Conservation (phyloP, 2,329 filamentous ascomycete genomes). For the Aspergillus brunneoviolaceus region DNA sequence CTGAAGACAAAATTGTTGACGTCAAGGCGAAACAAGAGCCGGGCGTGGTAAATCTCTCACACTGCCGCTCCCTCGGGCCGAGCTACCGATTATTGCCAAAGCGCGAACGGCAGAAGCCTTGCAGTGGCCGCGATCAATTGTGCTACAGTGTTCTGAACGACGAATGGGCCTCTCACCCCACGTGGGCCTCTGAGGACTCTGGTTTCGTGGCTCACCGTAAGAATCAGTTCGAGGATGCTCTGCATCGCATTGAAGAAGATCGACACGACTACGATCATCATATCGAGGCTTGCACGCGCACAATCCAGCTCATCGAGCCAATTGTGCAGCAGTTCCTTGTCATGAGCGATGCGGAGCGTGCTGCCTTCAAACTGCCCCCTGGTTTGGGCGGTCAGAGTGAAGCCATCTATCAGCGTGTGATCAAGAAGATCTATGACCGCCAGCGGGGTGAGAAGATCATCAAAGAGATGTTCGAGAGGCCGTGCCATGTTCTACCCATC, state of each 20-base stretch:
- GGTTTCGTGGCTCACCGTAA: slow-evolving; percentile 97
- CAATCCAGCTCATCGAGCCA: slow-evolving; percentile 92
- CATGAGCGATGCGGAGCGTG: slow-evolving; percentile 70
- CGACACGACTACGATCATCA: slow-evolving; percentile 98
- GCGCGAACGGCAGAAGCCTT: slow-evolving; percentile 84
- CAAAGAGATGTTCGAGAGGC: slow-evolving; percentile 78
- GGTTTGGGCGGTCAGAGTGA: slow-evolving; percentile 90
- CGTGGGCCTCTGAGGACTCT: slow-evolving; percentile 97
- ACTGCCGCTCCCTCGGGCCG: slow-evolving; percentile 91
- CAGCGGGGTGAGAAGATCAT: slow-evolving; percentile 84
- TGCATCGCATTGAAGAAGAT: slow-evolving; percentile 96
- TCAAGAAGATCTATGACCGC: slow-evolving; percentile 93
- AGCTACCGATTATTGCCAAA: slow-evolving; percentile 93
- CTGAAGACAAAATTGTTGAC: slow-evolving; percentile 74
- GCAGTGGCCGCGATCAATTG: slow-evolving; percentile 90
- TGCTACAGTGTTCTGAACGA: slow-evolving; percentile 93
- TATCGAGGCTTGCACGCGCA: slow-evolving; percentile 91
- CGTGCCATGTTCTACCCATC: slow-evolving; percentile 84
- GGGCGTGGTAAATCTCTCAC: slow-evolving; percentile 86
- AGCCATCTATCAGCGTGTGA: slow-evolving; percentile 93
- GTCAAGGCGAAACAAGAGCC: slow-evolving; percentile 70
- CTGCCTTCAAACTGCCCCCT: slow-evolving; percentile 73
- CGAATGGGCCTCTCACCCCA: slow-evolving; percentile 97
- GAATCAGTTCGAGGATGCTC: slow-evolving; percentile 89
- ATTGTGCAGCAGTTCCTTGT: slow-evolving; percentile 87